Percentiles rank a stretch among this genome's conserved stretches.
These are phyloP conservation scores for Peribolospora kevripleyi DNA, from an alignment of 768 basidiomycete species.

Conservation along the genomic window DNA sequence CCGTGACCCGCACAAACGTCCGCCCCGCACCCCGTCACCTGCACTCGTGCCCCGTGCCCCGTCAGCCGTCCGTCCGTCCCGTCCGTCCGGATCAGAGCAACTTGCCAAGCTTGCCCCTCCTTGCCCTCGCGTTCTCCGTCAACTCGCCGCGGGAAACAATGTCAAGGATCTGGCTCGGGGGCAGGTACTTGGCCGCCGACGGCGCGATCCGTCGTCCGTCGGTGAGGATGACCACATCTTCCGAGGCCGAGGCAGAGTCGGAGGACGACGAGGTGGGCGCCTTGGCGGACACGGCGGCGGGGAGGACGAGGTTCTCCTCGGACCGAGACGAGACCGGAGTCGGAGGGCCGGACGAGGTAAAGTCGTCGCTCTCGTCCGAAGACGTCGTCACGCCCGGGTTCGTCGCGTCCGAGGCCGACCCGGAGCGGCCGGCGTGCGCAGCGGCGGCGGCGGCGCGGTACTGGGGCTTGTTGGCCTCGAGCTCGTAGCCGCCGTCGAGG, in stretches of 20 bases:
- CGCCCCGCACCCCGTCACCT: no score
- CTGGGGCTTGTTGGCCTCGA: constrained; percentile 14
- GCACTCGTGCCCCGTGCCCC: neutral
- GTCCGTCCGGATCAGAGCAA: neutral
- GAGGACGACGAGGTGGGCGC: no score
- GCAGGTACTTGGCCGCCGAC: no score
- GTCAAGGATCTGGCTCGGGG: no score
- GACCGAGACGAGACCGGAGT: neutral
- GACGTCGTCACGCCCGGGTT: constrained; percentile 4
- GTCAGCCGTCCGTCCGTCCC: neutral
- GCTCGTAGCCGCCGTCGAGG: constrained; percentile 39
- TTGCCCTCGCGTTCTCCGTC: no score
- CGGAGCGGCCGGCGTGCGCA: neutral
- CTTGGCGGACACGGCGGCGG: no score
- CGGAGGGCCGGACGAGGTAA: neutral
- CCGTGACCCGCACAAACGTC: neutral
- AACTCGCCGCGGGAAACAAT: no score
- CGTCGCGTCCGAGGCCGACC: constrained; percentile 4
- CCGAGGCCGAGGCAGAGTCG: no score
- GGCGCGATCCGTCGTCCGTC: no score
- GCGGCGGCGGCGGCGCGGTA: neutral
- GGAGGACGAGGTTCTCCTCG: neutral
- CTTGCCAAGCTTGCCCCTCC: neutral
- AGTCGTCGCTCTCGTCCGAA: constrained; percentile 7
- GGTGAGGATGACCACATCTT: no score